Base-by-base conservation (phyloP, 345 rosid genomes). In the Eucalyptus globulus region DNA sequence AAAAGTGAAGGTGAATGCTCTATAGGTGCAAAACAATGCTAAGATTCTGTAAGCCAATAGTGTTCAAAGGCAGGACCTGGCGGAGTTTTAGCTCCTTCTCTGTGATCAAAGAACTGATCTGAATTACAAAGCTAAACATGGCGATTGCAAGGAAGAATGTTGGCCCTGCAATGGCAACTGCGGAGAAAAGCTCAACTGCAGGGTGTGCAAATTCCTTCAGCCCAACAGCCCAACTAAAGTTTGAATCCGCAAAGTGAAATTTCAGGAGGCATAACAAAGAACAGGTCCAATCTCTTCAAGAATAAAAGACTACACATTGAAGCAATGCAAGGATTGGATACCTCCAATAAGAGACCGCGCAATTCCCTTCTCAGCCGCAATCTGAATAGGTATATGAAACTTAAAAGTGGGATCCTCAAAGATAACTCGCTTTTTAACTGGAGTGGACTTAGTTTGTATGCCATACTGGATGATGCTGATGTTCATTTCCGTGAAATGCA, bases 21-120 rank as follows among this genome's bases (percentile, higher is more conserved):
- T 40, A 45, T 47, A 26, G 54, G 56, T 17, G 37, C 40, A 27
- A 5, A 50, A n/a, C 87, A 19, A 37, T 37, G 45, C 29, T 72
- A 69, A 31, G 43, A 69, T 83, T 47, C 54, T 47, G 50, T 6
- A 87, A 91, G 50, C 49, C 29, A 44, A 34, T 31, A 67, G 21
- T 53, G 34, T 85, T 87, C n/a, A 80, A 86, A 88, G 72, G 67
- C 24, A 17, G 76, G 49, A 96, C 99, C 98, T 97, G 98, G 11
- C 96, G 96, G 92, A 97, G 99, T 93, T 95, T 97, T 86, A 97
- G 97, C 96, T 97, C 98, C 91, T 95, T 97, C 95, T 96, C 99
- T 43, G 93, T 87, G 27, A 96, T 94, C 93, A 97, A 93, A 86
- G 96, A 93, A 91, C 97, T 93, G 12, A 97, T 94, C 80, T 97